Base-by-base conservation (phyloP, 1,284 basidiomycete genomes). In the Cryptococcus deneoformans region DNA sequence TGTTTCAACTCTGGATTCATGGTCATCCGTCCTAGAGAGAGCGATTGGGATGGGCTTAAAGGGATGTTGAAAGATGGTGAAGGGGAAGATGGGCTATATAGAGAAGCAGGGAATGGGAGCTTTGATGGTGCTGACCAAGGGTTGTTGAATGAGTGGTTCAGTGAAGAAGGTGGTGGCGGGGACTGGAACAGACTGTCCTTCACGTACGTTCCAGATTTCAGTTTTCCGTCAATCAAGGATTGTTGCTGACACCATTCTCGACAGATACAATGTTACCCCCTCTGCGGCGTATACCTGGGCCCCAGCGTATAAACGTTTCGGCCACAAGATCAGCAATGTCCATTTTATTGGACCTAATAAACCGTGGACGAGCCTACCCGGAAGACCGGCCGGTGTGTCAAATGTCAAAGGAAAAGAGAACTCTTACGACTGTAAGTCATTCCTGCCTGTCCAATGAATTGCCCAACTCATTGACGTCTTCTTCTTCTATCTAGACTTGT, bases 111-210 rank as follows among this genome's bases (percentile, higher is more conserved):
- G 6, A 87, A 87, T 64, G 93, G 93, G 10, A 89, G 87, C 52
- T 98, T 95, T 89, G 95, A 99, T 69, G 95, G 95, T 6, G 95
- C 92, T 20, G 95, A 98, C 79, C 95, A 98, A 77, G 95, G 95
- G 3, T 58, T 98, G 57, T 82, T 98, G 61, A 99, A 99, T 70
- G 92, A 97, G 79, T 97, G 89, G 87, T 84, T 81, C 67, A 77
- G 78, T 0, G 77, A 77, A 38, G 80, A 79, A 53, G 75, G 76
- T 0, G 84, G 87, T 52, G 92, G 90, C 36, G 80, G 79, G 9
- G 80, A 90, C 64, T 98, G 94, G 94, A 85, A 95, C 69, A 83
- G 91, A 63, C 85, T 97, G 64, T 92, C 91, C 73, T 95, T 95
- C 79, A 91, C 86, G 65, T 77, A 60, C 63, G 73, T 69, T 36